These are phyloP conservation scores for Rhodofomes roseus DNA, from an alignment of 1,284 basidiomycete genomes.

Conservation along the genomic window DNA sequence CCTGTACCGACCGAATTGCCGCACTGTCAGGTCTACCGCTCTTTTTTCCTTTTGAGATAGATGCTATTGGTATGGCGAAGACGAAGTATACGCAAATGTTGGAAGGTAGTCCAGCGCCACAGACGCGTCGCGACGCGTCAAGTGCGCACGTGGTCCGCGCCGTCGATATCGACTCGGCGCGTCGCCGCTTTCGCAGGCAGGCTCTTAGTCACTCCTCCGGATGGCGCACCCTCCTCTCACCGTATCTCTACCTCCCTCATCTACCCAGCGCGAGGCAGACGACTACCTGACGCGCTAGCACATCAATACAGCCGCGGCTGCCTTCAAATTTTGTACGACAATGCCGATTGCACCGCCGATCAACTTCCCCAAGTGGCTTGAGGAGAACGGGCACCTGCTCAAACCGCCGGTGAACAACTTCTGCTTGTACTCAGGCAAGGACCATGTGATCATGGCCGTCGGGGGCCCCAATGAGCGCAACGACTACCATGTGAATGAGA, in stretches of 20 bases:
- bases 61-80: too few species aligned
- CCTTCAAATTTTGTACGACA: neutral
- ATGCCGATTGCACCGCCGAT: constrained; percentile 72
- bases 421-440: constrained; percentile 80
- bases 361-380: constrained; percentile 85
- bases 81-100: too few species aligned
- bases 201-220: neutral
- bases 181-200: neutral
- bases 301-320: neutral
- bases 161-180: neutral
- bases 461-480: constrained; percentile 91
- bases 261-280: neutral
- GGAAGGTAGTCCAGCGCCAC: neutral
- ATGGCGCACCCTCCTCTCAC: neutral
- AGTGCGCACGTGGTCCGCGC: neutral
- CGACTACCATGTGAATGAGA: constrained; percentile 93
- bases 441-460: constrained; percentile 89
- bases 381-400: constrained; percentile 73
- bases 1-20: too few species aligned
- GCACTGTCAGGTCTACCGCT: too few species aligned
- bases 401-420: constrained; percentile 91
- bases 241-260: neutral
- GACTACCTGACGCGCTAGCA: too few species aligned
- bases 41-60: too few species aligned
- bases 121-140: neutral